phyloP scores from a whole-genome alignment of 768 basidiomycete species.

The Auricularia cornea region DNA sequence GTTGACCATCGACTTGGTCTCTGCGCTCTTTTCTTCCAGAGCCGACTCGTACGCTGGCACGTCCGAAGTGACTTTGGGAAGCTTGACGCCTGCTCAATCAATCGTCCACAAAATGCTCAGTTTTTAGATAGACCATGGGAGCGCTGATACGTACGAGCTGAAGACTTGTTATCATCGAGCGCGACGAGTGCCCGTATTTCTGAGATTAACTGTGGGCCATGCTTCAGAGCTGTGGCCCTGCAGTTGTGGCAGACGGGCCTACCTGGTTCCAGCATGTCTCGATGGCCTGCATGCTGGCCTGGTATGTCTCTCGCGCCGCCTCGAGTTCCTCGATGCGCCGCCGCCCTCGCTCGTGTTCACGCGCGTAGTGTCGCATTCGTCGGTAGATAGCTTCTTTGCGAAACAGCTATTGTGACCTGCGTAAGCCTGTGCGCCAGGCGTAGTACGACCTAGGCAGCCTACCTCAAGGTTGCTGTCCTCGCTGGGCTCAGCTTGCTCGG shows the following conservation, averaged over 20 bases:
- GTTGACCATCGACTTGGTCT: neutral
- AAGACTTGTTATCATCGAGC: constrained; percentile 22
- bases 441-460: constrained; percentile 9
- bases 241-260: constrained; percentile 11
- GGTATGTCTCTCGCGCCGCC: constrained; percentile 53
- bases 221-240: neutral
- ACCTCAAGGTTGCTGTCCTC: constrained; percentile 57
- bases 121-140: constrained; percentile 7
- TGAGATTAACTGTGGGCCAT: constrained; percentile 45
- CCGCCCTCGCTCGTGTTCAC: constrained; percentile 61
- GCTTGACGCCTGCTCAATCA: neutral
- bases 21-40: neutral
- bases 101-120: too few species aligned
- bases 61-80: neutral
- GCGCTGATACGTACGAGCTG: constrained; percentile 25
- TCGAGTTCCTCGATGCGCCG: constrained; percentile 57
- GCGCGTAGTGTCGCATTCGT: constrained; percentile 74
- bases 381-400: constrained; percentile 82
- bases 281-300: constrained; percentile 64
- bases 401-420: constrained; percentile 45
- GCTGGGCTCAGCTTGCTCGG: constrained; percentile 14
- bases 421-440: too few species aligned
- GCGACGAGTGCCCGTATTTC: constrained; percentile 51
- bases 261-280: constrained; percentile 79
- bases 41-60: neutral